These are phyloP conservation scores for Pseudozyma tsukubaensis DNA, from an alignment of 1,284 basidiomycete genomes.

Conservation along the genomic window DNA sequence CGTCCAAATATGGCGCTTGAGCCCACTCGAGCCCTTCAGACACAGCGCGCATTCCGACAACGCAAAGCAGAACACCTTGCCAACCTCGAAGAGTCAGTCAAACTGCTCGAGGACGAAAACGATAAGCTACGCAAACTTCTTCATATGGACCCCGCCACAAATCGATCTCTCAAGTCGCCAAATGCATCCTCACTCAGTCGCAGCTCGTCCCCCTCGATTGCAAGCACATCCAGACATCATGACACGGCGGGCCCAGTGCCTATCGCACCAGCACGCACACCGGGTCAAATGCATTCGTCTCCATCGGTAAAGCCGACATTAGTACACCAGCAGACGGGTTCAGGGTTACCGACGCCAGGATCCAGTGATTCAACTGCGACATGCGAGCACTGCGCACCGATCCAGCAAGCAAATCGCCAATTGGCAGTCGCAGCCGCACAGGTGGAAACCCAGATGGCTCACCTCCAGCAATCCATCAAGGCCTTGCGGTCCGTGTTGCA, in stretches of 20 bases:
- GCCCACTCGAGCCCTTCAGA: conserved; percentile 51
- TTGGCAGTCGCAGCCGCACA: conserved; percentile 25
- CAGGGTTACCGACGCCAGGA: not conserved
- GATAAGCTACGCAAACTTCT: conserved; percentile 21
- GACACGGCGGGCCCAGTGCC: no score
- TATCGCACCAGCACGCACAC: no score
- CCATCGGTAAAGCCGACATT: not conserved
- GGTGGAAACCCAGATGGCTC: conserved; percentile 17
- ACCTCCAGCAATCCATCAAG: conserved; percentile 20
- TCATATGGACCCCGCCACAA: conserved; percentile 3
- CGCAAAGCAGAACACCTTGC: conserved; percentile 53
- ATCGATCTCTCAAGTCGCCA: not conserved
- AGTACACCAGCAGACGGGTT: not conserved
- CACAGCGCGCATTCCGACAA: conserved; percentile 53
- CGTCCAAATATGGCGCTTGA: conserved; percentile 51
- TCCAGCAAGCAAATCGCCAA: conserved; percentile 26
- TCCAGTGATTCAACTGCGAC: not conserved
- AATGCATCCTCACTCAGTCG: not conserved
- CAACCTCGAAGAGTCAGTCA: conserved; percentile 33
- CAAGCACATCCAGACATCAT: no score
- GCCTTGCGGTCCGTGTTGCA: conserved; percentile 24
- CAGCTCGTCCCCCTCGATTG: not conserved
- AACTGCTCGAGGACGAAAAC: conserved; percentile 36
- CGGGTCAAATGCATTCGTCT: not conserved
- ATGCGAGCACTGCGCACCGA: conserved; percentile 18